phyloP scores from a whole-genome alignment of 345 rosid genomes.

The Populus deltoides region DNA sequence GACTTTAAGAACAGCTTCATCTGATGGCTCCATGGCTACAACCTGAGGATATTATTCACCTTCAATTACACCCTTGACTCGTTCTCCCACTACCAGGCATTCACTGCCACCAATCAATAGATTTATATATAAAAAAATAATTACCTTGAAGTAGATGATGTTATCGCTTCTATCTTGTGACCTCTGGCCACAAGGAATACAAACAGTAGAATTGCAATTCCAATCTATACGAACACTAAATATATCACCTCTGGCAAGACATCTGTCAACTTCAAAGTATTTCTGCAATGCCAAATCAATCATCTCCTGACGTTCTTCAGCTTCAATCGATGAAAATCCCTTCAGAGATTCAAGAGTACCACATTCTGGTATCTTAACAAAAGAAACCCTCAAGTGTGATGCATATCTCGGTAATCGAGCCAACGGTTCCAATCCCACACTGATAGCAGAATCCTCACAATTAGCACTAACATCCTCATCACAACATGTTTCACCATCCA shows the following conservation, averaged over 20 bases:
- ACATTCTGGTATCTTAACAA: slow-evolving; percentile 89
- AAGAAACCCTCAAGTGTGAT: slow-evolving; percentile 82
- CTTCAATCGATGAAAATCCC: slow-evolving; percentile 60
- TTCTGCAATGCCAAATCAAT: slow-evolving; percentile 77
- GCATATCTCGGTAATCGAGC: slow-evolving; percentile 59
- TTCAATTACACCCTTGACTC: slow-evolving; percentile 19
- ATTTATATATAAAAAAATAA: slow-evolving; percentile 1
- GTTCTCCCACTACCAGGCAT: not conserved
- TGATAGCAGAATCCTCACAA: slow-evolving; percentile 35
- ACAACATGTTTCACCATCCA: slow-evolving; percentile 33
- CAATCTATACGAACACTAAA: slow-evolving; percentile 61
- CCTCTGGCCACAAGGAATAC: slow-evolving; percentile 67
- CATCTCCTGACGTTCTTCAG: slow-evolving; percentile 77
- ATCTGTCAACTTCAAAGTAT: slow-evolving; percentile 78
- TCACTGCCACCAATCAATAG: not conserved
- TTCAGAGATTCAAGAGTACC: slow-evolving; percentile 64
- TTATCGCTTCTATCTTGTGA: slow-evolving; percentile 30
- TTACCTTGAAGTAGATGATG: slow-evolving; percentile 77
- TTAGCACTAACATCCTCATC: slow-evolving; percentile 3
- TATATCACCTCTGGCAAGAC: slow-evolving; percentile 64
- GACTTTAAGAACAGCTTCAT: slow-evolving; percentile 69
- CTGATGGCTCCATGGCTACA: slow-evolving; percentile 86
- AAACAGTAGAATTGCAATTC: slow-evolving; percentile 71
- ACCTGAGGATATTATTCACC: slow-evolving; percentile 52
- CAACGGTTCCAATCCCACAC: slow-evolving; percentile 56